Evolutionary conservation across 176 grass and related monocot genomes (phyloP).

Genomic region (Oryza glumipatula): DNA sequence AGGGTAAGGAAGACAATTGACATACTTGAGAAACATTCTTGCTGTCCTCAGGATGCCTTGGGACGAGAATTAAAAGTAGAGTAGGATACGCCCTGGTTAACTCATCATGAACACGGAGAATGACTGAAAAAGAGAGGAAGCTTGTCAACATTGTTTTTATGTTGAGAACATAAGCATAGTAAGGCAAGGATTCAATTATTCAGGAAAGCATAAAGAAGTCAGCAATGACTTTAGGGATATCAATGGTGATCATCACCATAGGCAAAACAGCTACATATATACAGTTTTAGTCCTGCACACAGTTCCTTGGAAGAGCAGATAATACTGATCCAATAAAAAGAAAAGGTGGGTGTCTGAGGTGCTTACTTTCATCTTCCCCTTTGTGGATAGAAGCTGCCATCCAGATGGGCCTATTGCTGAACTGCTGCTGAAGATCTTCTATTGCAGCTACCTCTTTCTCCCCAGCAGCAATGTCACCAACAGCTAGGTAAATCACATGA

Average conservation of each 20-base stretch:
- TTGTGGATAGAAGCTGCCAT: constrained; percentile 87
- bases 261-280: constrained; percentile 3
- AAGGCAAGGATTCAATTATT: constrained; percentile 29
- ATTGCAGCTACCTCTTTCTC: constrained; percentile 55
- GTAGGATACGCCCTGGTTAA: constrained; percentile 60
- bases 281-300: neutral
- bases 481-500: constrained; percentile 55
- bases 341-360: constrained; percentile 14
- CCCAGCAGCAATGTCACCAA: constrained; percentile 59
- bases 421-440: constrained; percentile 60
- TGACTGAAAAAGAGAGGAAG: constrained; percentile 54
- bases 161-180: constrained; percentile 15
- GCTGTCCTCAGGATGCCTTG: constrained; percentile 76
- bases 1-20: constrained; percentile 20
- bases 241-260: neutral
- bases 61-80: constrained; percentile 70
- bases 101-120: constrained; percentile 74
- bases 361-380: constrained; percentile 83
- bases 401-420: constrained; percentile 68
- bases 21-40: constrained; percentile 70
- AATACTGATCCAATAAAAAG: neutral
- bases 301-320: constrained; percentile 15
- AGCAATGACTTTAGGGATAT: neutral
- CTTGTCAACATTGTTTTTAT: constrained; percentile 11
- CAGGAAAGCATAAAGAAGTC: neutral